Conservation (phyloP, 2,329 filamentous ascomycete species). For the Cryphonectria carpinicola region DNA sequence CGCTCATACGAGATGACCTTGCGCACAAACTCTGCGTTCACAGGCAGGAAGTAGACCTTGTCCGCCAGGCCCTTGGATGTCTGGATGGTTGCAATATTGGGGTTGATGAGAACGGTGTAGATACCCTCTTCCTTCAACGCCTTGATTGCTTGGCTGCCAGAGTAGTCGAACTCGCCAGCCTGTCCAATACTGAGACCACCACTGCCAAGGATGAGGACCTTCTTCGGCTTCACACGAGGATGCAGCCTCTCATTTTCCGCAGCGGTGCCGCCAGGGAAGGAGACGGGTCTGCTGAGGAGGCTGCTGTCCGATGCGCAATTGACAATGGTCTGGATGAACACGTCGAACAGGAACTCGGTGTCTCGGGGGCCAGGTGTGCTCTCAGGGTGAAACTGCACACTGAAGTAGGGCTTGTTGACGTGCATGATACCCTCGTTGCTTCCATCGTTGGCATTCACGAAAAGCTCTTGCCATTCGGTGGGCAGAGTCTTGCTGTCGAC, state of each 20-base stretch:
- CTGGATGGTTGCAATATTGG: conserved; percentile 98
- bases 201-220: conserved; percentile 90
- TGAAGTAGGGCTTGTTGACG: conserved; percentile 85
- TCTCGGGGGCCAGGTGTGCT: conserved; percentile 94
- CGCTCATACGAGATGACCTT: conserved; percentile 96
- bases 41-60: conserved; percentile 98
- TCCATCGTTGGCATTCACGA: conserved; percentile 96
- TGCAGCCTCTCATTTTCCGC: conserved; percentile 78
- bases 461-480: conserved; percentile 86
- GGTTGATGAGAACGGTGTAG: conserved; percentile 97
- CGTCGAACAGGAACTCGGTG: conserved; percentile 95
- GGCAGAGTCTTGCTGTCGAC: conserved; percentile 81
- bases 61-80: conserved; percentile 97
- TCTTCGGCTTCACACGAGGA: conserved; percentile 85
- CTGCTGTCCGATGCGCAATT: conserved; percentile 69
- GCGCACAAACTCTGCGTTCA: conserved; percentile 94
- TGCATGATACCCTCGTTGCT: conserved; percentile 98
- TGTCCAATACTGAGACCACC: conserved; percentile 97
- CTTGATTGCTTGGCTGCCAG: conserved; percentile 97
- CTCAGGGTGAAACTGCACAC: conserved; percentile 99
- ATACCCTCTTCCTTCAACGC: conserved; percentile 97
- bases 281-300: conserved; percentile 72
- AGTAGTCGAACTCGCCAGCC: conserved; percentile 98
- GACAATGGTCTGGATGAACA: conserved; percentile 86
- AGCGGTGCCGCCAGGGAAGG: conserved; percentile 82